These are phyloP conservation scores for Penicillium flavigenum DNA, from an alignment of 495 filamentous ascomycete genomes.

Conservation along the genomic window DNA sequence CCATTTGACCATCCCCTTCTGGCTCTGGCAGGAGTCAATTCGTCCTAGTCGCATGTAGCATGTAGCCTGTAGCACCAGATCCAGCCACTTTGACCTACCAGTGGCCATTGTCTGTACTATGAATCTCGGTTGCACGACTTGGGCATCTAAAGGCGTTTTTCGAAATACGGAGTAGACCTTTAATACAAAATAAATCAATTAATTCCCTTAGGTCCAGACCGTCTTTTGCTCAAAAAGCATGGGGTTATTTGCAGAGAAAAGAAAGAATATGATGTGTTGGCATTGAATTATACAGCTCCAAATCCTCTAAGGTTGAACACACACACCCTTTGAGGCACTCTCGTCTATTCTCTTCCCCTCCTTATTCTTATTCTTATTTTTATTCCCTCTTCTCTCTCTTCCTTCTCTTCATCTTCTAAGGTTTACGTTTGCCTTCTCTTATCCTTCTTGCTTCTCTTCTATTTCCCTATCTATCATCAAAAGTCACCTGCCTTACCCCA, in stretches of 20 bases:
- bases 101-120: conserved; percentile 22
- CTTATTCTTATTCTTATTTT: neutral
- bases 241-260: conserved; percentile 19
- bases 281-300: conserved; percentile 25
- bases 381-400: neutral
- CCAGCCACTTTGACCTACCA: conserved; percentile 19
- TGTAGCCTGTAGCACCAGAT: conserved; percentile 21
- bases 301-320: conserved; percentile 13
- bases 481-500: neutral
- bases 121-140: conserved; percentile 23
- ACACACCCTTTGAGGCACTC: conserved; percentile 3
- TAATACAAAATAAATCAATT: conserved; percentile 7
- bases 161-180: conserved; percentile 8
- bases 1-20: conserved; percentile 11
- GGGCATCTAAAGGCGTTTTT: conserved; percentile 10
- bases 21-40: neutral
- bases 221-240: conserved; percentile 15
- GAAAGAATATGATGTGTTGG: conserved; percentile 20
- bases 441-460: neutral
- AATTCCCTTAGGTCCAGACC: conserved; percentile 1
- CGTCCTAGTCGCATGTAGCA: conserved; percentile 19
- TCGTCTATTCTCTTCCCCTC: conserved; percentile 16
- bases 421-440: neutral
- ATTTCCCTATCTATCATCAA: neutral
- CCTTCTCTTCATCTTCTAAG: conserved; percentile 1